phyloP scores from a whole-genome alignment of 257 asterid species.

The Fraxinus pennsylvanica region DNA sequence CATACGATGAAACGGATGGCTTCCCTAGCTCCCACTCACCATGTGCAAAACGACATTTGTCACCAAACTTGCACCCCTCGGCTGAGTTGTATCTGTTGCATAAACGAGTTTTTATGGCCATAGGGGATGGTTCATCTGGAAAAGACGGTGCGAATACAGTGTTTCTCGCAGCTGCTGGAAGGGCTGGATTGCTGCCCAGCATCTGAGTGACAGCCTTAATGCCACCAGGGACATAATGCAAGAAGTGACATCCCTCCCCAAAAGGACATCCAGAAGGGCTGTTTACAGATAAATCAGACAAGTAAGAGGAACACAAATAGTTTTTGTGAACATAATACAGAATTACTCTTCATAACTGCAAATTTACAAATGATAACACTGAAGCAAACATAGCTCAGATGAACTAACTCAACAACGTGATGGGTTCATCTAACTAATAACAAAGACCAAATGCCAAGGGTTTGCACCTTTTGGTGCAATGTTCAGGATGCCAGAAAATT shows the following conservation, averaged over 20 bases:
- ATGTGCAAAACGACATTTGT: conserved; percentile 73
- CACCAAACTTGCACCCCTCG: conserved; percentile 82
- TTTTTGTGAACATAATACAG: background rate
- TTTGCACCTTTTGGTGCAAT: background rate
- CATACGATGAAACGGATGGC: conserved; percentile 48
- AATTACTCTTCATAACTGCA: background rate
- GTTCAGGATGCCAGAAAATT: background rate
- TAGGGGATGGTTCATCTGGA: conserved; percentile 54
- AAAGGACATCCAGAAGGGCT: conserved; percentile 79
- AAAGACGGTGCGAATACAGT: conserved; percentile 50
- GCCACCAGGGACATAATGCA: conserved; percentile 83
- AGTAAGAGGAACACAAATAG: conserved; percentile 13
- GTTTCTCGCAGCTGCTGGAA: conserved; percentile 47
- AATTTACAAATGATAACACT: background rate
- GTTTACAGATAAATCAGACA: conserved; percentile 33
- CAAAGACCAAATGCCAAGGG: background rate
- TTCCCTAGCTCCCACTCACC: conserved; percentile 78
- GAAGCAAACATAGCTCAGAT: background rate
- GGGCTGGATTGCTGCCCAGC: conserved; percentile 34
- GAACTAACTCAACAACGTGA: background rate
- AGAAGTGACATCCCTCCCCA: conserved; percentile 80
- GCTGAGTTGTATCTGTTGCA: conserved; percentile 64
- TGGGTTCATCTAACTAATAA: background rate
- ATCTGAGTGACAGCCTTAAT: conserved; percentile 76
- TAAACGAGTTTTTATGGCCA: conserved; percentile 62